Base-by-base conservation (phyloP, 169 alveolate genomes). In the Besnoitia besnoiti region DNA sequence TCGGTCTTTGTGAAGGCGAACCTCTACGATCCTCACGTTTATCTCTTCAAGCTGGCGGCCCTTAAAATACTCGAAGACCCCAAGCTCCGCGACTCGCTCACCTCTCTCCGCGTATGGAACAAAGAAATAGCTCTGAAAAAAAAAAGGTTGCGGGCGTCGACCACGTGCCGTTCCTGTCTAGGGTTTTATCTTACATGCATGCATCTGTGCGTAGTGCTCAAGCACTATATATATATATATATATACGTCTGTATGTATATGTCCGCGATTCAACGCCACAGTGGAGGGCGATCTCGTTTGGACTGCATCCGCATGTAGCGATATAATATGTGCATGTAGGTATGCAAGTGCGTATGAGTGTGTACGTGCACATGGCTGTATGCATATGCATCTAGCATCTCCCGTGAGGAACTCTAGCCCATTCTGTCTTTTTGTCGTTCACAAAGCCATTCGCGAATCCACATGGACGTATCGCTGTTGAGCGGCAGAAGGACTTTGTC, bases 11-110 rank as follows among this genome's bases (percentile, higher is more conserved):
- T 91, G 67, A 67, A 61, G 59, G 79, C 94, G 0, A 50, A 91
- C 24, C 82, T 61, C 89, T 91, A 91, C 67, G 94, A 91, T 67
- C 94, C 94, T 7, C 94, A 91, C n/a, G 91, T 91, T 67, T 91
- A 91, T 44, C 91, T 91, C 73, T 91, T 91, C 77, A 80, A 89
- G 37, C 94, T 77, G 24, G 85, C 94, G 59, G 77, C 91, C 59
- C 91, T 91, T 37, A 61, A 85, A 49, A 82, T 91, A 7, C 85
- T 91, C 82, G 89, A 91, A 30, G 80, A 62, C 30, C 87, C 91
- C 19, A 76, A 89, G 35, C 85, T 91, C 91, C 94, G 94, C 37
- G 62, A 91, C 84, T 40, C 80, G 30, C 84, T 91, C 55, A 82
- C 87, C 47, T 91, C 94, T 0, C 62, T 91, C 39, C 94, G 94